A percentile compares a stretch with the other conserved stretches of the same genome.
Evolutionary conservation across 1,139 yeast species (phyloP).

Genomic region (Diutina neorugosa): DNA sequence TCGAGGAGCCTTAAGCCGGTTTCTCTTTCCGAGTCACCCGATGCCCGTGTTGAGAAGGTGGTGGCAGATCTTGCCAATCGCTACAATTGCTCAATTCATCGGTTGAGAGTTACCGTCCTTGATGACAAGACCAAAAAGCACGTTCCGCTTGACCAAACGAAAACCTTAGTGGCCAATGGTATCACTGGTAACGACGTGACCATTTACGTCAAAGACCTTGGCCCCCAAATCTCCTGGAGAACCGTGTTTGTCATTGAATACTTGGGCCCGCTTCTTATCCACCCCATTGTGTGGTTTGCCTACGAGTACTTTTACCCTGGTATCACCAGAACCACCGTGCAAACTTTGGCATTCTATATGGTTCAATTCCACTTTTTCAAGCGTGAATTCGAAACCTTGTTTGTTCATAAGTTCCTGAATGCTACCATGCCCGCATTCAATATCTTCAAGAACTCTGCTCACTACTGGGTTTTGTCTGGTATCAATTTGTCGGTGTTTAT

Average conservation of each 20-base stretch:
- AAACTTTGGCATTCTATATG: slow-evolving; percentile 38
- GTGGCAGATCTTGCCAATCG: neutral
- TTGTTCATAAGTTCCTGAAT: slow-evolving; percentile 73
- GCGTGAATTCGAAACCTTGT: slow-evolving; percentile 78
- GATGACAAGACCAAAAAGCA: slow-evolving; percentile 18
- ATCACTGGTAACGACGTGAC: slow-evolving; percentile 16
- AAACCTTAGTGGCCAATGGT: slow-evolving; percentile 19
- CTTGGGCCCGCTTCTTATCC: slow-evolving; percentile 77
- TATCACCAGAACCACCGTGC: slow-evolving; percentile 35
- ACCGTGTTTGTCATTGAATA: slow-evolving; percentile 81
- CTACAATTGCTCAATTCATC: neutral
- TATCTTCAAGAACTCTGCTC: slow-evolving; percentile 78
- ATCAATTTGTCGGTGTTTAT: slow-evolving; percentile 54
- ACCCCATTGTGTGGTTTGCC: slow-evolving; percentile 44
- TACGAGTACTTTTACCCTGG: neutral
- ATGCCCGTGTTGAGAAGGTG: neutral
- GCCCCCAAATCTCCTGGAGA: slow-evolving; percentile 89
- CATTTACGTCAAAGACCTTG: slow-evolving; percentile 68
- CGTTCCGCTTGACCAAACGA: slow-evolving; percentile 19
- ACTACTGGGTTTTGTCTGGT: slow-evolving; percentile 88
- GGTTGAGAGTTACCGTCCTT: neutral
- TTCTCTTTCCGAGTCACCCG: neutral
- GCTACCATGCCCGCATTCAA: slow-evolving; percentile 88
- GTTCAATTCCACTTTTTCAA: slow-evolving; percentile 68
- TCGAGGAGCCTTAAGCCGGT: neutral